These are phyloP conservation scores for Hirschioporus abietinus DNA, from an alignment of 768 basidiomycete species.

Conservation along the genomic window DNA sequence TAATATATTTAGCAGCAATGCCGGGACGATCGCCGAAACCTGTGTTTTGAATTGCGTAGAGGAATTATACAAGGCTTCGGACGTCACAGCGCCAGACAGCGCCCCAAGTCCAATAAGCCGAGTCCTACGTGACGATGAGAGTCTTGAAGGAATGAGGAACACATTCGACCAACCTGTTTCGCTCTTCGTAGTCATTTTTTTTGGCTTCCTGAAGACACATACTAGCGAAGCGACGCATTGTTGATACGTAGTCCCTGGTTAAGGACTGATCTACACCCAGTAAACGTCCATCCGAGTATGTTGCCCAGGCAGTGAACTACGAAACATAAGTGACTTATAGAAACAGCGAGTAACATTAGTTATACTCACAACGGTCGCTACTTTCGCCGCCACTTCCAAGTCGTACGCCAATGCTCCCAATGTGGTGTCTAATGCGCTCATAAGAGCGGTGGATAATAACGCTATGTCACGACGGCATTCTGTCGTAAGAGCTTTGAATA, in stretches of 20 bases:
- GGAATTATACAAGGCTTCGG: conserved; percentile 77
- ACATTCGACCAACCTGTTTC: conserved; percentile 53
- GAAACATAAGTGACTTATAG: background rate
- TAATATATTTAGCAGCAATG: conserved; percentile 64
- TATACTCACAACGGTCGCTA: conserved; percentile 70
- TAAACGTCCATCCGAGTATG: conserved; percentile 81
- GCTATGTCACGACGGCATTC: conserved; percentile 85
- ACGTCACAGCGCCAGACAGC: conserved; percentile 72
- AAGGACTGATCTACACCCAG: conserved; percentile 72
- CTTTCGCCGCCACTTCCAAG: conserved; percentile 69
- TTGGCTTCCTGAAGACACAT: conserved; percentile 48
- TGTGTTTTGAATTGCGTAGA: conserved; percentile 68
- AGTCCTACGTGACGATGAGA: conserved; percentile 42
- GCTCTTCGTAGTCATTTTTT: conserved; percentile 58
- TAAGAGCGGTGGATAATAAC: conserved; percentile 63
- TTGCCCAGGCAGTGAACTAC: conserved; percentile 88
- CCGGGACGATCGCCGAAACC: conserved; percentile 61
- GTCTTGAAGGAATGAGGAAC: background rate
- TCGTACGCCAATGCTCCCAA: conserved; percentile 54
- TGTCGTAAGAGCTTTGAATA: conserved; percentile 74
- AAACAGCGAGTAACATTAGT: conserved; percentile 4
- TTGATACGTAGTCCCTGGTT: conserved; percentile 64
- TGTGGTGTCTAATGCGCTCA: conserved; percentile 57
- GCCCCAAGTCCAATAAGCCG: conserved; percentile 84
- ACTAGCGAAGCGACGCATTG: conserved; percentile 57